These are phyloP conservation scores for Aspergillus haitiensis DNA, from an alignment of 495 filamentous ascomycete genomes.

Conservation along the genomic window DNA sequence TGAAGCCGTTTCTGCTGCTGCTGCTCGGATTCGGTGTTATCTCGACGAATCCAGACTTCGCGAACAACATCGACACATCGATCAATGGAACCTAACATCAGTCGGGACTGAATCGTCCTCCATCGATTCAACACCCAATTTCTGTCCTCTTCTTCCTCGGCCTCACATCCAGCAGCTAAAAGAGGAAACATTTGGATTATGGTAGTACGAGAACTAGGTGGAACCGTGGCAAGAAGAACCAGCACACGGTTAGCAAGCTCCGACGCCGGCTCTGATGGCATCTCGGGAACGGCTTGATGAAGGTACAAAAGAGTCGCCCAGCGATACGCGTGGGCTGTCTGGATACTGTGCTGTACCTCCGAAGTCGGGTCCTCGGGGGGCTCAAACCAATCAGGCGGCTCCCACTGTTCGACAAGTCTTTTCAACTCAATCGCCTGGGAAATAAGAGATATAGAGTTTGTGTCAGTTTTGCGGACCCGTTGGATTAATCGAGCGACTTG, in stretches of 20 bases:
- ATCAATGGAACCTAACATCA: constrained; percentile 73
- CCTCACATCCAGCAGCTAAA: constrained; percentile 70
- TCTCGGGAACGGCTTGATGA: constrained; percentile 76
- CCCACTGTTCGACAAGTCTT: constrained; percentile 62
- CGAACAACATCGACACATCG: constrained; percentile 74
- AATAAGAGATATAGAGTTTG: constrained; percentile 63
- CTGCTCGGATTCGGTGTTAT: constrained; percentile 46
- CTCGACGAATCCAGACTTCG: constrained; percentile 64
- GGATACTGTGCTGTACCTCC: constrained; percentile 64
- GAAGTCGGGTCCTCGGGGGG: constrained; percentile 66
- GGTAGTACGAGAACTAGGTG: constrained; percentile 59
- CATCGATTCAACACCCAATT: constrained; percentile 70
- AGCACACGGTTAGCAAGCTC: constrained; percentile 64
- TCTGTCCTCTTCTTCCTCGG: constrained; percentile 58
- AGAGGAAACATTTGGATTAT: constrained; percentile 80
- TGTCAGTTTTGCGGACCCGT: constrained; percentile 55
- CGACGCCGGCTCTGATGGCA: constrained; percentile 58
- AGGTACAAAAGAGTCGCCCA: constrained; percentile 75
- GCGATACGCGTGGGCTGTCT: constrained; percentile 75
- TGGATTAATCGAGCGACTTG: constrained; percentile 68
- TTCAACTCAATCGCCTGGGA: constrained; percentile 66
- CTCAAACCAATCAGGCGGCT: constrained; percentile 57
- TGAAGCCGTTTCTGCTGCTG: constrained; percentile 21
- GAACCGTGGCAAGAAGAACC: constrained; percentile 62
- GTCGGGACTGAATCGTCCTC: constrained; percentile 59